Evolutionary conservation across 2,329 filamentous ascomycete genomes (phyloP).

Genomic region (Dothideomycetes sp.): DNA sequence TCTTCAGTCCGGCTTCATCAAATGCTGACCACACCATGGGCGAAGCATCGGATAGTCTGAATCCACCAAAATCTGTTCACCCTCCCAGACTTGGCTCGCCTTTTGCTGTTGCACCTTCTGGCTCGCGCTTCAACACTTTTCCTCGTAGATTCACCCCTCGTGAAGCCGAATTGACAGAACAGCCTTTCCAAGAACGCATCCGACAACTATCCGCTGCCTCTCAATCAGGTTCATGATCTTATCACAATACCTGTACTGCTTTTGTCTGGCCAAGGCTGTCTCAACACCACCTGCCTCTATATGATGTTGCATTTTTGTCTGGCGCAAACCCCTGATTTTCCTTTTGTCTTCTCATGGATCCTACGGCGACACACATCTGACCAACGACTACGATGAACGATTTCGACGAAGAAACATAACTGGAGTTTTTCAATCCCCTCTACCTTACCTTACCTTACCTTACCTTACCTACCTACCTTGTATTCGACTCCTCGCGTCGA

Average conservation of each 20-base stretch:
- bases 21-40: slow-evolving; percentile 17
- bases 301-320: too few relatives aligned
- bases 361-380: too few relatives aligned
- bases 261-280: slow-evolving; percentile 1
- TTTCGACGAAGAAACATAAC: too few relatives aligned
- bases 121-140: slow-evolving; percentile 36
- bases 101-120: slow-evolving; percentile 32
- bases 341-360: too few relatives aligned
- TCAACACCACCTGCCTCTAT: too few relatives aligned
- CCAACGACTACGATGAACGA: too few relatives aligned
- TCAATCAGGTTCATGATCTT: neutral
- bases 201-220: slow-evolving; percentile 4
- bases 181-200: slow-evolving; percentile 8
- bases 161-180: slow-evolving; percentile 17
- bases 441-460: too few relatives aligned
- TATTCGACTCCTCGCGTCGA: too few relatives aligned
- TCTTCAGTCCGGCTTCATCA: slow-evolving; percentile 42
- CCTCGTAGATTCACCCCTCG: slow-evolving; percentile 33
- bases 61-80: slow-evolving; percentile 16
- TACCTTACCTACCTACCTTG: too few relatives aligned
- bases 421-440: too few relatives aligned
- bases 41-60: slow-evolving; percentile 16
- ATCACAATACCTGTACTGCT: neutral
- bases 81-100: slow-evolving; percentile 40
- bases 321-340: too few relatives aligned